Percentiles rank a stretch among this genome's conserved stretches.
Evolutionary conservation across 176 grass and related monocot genomes (phyloP).

Genomic region (Lolium perenne): DNA sequence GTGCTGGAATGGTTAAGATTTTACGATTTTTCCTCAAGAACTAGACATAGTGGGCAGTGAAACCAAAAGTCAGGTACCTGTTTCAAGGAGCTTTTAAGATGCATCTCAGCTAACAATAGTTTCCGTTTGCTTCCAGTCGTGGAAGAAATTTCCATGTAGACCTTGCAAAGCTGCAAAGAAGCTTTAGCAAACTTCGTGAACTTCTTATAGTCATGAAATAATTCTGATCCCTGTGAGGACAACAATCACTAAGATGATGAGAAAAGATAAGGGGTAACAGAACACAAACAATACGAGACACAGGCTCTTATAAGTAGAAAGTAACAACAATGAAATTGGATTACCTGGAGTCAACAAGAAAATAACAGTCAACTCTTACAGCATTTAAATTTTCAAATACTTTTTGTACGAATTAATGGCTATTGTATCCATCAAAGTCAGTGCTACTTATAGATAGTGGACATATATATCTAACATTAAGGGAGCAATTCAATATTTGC

Average conservation of each 20-base stretch:
- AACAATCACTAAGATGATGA: constrained; percentile 20
- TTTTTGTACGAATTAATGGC: not conserved
- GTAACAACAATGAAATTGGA: not conserved
- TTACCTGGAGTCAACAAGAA: not conserved
- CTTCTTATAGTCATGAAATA: constrained; percentile 69
- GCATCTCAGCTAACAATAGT: constrained; percentile 81
- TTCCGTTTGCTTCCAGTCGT: constrained; percentile 62
- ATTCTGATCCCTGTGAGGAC: constrained; percentile 70
- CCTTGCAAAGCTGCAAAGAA: constrained; percentile 76
- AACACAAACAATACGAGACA: not conserved
- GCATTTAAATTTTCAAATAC: not conserved
- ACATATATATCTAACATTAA: not conserved
- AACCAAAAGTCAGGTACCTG: constrained; percentile 53
- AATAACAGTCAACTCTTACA: not conserved
- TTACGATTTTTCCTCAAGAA: constrained; percentile 4
- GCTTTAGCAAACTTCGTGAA: constrained; percentile 84
- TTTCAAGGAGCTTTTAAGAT: constrained; percentile 87
- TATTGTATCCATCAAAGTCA: not conserved
- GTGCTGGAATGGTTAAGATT: constrained; percentile 3
- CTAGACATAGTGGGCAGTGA: constrained; percentile 6
- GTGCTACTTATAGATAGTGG: not conserved
- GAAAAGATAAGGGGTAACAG: not conserved
- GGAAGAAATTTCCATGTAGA: constrained; percentile 78
- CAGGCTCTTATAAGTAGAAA: not conserved
- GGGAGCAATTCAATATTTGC: not conserved